Evolutionary conservation across 305 asterid species (phyloP), one percentile per base, ranked within the genome.

Genomic region (Coffea humblotiana): DNA sequence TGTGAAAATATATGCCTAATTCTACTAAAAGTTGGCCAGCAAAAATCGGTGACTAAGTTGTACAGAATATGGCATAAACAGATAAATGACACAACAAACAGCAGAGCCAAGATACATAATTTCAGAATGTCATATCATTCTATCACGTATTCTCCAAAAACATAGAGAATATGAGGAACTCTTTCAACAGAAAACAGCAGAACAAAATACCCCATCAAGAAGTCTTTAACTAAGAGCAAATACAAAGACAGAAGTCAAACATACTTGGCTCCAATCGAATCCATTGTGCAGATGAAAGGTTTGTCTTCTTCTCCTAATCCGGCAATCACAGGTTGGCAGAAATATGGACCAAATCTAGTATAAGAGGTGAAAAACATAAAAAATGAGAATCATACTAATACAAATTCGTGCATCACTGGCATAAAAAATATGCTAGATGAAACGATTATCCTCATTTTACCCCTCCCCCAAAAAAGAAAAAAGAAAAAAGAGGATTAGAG

Each of bases 281-380:
- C 99, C 99, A 96, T 96, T 69, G 99, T 96, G 91, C 98, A 96
- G 81, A 96, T 96, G 89, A 96, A 96, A 67, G 99, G 98, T 75
- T 94, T 96, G 88, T 91, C 94, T 9, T 86, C 97, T 21, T 90
- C 97, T 45, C 97, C 97, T 86, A 96, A 82, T 85, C 98, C 99
- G 88, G 97, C 99, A 86, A 96, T 94, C 81, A 96, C 98, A 74
- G 99, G 98, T 80, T 96, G 99, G 90, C 95, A 89, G 87, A 94
- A 96, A 93, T 91, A 96, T 64, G 99, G 98, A 75, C 98, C 98
- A 90, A 96, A 96, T 85, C 99, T 94, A 61, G 16, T 6, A 27
- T n/a, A 77, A 70, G 54, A 37, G 54, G 27, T 49, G 43, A 32
- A 64, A 19, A 71, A 54, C 40, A 72, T 23, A 45, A 37, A 12